Conservation (phyloP, 2,329 filamentous ascomycete genomes). For the Fonsecaea monophora region DNA sequence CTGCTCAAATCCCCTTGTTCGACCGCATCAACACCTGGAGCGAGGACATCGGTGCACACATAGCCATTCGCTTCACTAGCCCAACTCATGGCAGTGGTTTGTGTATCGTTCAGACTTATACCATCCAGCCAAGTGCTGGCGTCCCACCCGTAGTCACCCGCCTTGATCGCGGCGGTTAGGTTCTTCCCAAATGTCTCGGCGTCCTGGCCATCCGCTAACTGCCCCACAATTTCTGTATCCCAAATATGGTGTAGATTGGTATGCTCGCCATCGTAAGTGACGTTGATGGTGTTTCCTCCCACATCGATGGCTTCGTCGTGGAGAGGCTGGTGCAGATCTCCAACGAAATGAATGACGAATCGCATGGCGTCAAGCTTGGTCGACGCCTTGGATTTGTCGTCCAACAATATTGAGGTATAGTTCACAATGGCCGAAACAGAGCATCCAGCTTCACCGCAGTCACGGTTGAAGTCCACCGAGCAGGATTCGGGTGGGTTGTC, state of each 20-base stretch:
- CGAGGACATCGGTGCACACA: conserved; percentile 69
- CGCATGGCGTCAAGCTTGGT: conserved; percentile 49
- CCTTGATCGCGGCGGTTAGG: conserved; percentile 52
- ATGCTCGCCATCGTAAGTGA: conserved; percentile 64
- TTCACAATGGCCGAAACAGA: conserved; percentile 61
- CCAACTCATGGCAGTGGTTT: conserved; percentile 55
- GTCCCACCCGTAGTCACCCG: conserved; percentile 47
- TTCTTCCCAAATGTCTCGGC: conserved; percentile 63
- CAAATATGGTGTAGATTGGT: conserved; percentile 75
- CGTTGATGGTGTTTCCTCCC: conserved; percentile 73
- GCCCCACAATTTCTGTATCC: conserved; percentile 66
- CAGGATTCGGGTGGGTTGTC: conserved; percentile 32
- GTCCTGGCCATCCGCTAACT: conserved; percentile 42
- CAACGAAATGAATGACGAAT: conserved; percentile 63
- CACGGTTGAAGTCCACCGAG: conserved; percentile 47
- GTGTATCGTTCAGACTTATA: conserved; percentile 23
- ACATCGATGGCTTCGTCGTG: conserved; percentile 65
- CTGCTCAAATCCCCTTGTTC: conserved; percentile 51
- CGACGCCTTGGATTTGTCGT: conserved; percentile 44
- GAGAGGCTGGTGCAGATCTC: conserved; percentile 78
- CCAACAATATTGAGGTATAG: conserved; percentile 50
- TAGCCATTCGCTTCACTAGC: conserved; percentile 68
- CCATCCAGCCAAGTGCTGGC: conserved; percentile 20
- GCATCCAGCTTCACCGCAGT: conserved; percentile 60
- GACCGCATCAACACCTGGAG: conserved; percentile 65